phyloP scores from a whole-genome alignment of 106 monocot genomes.

The Triglochin maritima region DNA sequence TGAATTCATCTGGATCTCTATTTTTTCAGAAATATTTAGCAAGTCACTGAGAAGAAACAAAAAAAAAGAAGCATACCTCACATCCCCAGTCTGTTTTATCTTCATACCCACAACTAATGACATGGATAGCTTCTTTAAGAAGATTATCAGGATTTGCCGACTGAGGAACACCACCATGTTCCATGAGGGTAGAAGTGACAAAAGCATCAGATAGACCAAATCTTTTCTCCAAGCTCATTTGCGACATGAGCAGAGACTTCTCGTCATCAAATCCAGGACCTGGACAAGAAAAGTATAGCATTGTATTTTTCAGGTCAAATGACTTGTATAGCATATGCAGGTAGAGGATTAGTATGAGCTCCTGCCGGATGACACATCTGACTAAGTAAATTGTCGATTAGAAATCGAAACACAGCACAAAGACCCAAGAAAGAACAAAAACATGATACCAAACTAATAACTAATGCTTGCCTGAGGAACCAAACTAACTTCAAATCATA shows the following conservation, averaged over 20 bases:
- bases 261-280: conserved; percentile 67
- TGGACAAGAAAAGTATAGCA: conserved; percentile 4
- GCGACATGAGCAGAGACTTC: conserved; percentile 56
- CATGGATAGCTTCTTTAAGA: conserved; percentile 64
- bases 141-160: conserved; percentile 70
- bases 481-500: not conserved
- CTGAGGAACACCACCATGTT: conserved; percentile 82
- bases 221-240: conserved; percentile 63
- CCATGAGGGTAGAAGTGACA: conserved; percentile 59
- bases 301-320: not conserved
- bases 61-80: conserved; percentile 32
- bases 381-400: too few species aligned
- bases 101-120: conserved; percentile 61
- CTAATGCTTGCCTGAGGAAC: not conserved
- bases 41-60: not conserved
- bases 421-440: not conserved
- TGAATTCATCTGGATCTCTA: too few species aligned
- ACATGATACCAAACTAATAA: not conserved
- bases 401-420: too few species aligned
- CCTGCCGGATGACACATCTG: too few species aligned
- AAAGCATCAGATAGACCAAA: conserved; percentile 52
- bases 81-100: conserved; percentile 70
- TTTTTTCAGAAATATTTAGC: too few species aligned
- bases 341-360: not conserved
- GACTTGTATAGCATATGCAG: not conserved